These are phyloP conservation scores for Dactylellina cionopaga DNA, from an alignment of 2,329 filamentous ascomycete genomes.

Conservation along the genomic window DNA sequence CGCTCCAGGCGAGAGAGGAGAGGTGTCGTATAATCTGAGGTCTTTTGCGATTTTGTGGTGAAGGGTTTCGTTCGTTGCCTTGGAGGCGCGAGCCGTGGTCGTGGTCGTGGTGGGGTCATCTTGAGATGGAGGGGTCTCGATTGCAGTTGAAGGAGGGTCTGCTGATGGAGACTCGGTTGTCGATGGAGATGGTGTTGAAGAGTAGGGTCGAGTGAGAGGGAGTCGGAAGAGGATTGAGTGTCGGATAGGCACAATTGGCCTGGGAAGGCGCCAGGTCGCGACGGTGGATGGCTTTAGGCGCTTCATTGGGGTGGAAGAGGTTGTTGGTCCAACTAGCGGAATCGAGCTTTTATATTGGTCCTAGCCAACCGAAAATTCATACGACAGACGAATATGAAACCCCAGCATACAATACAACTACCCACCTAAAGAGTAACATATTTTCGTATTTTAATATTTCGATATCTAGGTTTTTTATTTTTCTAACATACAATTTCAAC, in stretches of 20 bases:
- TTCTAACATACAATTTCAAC: too few species aligned
- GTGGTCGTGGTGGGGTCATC: background rate
- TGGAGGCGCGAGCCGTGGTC: background rate
- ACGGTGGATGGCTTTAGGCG: conserved; percentile 32
- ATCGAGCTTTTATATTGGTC: background rate
- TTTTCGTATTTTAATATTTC: too few species aligned
- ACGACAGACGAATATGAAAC: too few species aligned
- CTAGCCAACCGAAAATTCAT: background rate
- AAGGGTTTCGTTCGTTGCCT: conserved; percentile 24
- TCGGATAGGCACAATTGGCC: background rate
- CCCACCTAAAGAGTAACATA: too few species aligned
- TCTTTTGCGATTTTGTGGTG: conserved; percentile 29
- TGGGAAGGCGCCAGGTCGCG: background rate
- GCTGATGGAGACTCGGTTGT: conserved; percentile 19
- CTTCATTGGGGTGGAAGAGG: conserved; percentile 20
- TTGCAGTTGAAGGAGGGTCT: background rate
- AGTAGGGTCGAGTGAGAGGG: conserved; percentile 57
- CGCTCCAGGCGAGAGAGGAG: conserved; percentile 80
- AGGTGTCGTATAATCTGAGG: conserved; percentile 76
- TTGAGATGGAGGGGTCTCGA: background rate
- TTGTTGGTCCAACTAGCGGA: background rate
- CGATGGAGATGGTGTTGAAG: conserved; percentile 65
- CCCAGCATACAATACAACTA: too few species aligned
- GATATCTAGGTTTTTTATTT: too few species aligned
- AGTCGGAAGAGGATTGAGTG: background rate